Percentiles rank a stretch among this genome's conserved stretches.
phyloP scores from a whole-genome alignment of 148 eudicot genomes.

The Cornus controversa region DNA sequence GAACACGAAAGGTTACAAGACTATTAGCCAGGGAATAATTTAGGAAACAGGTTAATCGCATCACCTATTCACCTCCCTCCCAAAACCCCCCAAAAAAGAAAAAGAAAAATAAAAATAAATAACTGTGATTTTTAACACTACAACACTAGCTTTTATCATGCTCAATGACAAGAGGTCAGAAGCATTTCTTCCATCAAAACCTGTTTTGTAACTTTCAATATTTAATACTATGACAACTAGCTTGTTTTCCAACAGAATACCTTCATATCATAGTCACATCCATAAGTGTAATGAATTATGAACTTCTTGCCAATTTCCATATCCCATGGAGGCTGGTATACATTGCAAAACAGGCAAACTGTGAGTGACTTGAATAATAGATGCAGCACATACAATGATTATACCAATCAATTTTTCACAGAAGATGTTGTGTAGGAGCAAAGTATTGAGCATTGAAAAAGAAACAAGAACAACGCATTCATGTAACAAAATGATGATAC shows the following conservation, averaged over 20 bases:
- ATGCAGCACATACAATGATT: background rate
- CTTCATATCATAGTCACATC: conserved; percentile 96
- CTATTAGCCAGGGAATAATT: background rate
- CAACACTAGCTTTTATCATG: background rate
- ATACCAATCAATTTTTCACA: background rate
- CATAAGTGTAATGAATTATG: conserved; percentile 95
- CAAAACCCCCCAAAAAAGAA: too few relatives aligned
- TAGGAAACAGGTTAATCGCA: background rate
- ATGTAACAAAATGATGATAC: too few relatives aligned
- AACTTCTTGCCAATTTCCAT: conserved; percentile 67
- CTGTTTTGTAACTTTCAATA: background rate
- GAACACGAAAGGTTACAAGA: background rate
- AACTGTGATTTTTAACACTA: too few relatives aligned
- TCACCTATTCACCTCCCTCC: too few relatives aligned
- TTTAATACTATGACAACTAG: background rate
- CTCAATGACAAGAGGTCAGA: background rate
- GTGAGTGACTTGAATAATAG: background rate
- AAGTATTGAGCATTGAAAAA: too few relatives aligned
- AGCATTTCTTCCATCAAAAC: background rate
- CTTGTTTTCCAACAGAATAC: conserved; percentile 28
- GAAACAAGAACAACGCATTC: too few relatives aligned
- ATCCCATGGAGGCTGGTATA: conserved; percentile 97
- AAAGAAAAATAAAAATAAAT: too few relatives aligned
- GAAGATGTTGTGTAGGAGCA: background rate
- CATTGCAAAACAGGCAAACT: conserved; percentile 14